Evolutionary conservation across 768 basidiomycete species (phyloP), one percentile per base, ranked within the genome.

Genomic region (Cystofilobasidium bisporidii): DNA sequence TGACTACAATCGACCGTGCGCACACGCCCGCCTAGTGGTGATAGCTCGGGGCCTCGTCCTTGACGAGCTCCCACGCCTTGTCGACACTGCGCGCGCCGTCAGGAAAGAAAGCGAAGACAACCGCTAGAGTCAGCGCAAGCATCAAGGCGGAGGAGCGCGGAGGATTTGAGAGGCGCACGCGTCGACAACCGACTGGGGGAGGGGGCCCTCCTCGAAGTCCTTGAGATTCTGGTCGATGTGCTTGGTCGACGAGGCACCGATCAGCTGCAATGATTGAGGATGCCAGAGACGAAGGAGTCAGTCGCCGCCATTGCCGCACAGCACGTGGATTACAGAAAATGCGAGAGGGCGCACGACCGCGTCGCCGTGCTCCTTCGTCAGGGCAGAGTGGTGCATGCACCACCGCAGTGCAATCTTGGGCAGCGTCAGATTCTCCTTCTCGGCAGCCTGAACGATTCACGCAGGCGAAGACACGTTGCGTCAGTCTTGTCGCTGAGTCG

Each of bases 161-260:
- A 43, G 41, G 18, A 43, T 20, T 3, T 3, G 8, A 6, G n/a
- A 57, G 5, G 48, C 60, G 38, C 30, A 74, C 0, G 73, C 79
- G 69, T 80, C 73, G 4, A 84, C 75, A 5, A 84, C 80, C n/a
- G 81, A 82, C 26, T 84, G 80, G 0, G 83, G 83, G 57, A 85
- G 75, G 8, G 84, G 84, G 0, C 83, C 83, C 73, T 83, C 82
- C 71, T 79, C 82, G 58, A 76, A 69, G 65, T 73, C 72, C 12
- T 50, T 69, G 36, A 77, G 64, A 59, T 77, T 77, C 36, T 81
- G 77, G 73, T 85, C 80, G 57, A 85, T 82, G 71, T 87, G 85
- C 36, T 78, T 77, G 70, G 82, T 59, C 67, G 80, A 83, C 5
- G 82, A 83, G 32, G 85, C 85, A n/a, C 85, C 85, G 71, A 87